phyloP scores from a whole-genome alignment of 805 yeast species.

The Saturnispora diversa region DNA sequence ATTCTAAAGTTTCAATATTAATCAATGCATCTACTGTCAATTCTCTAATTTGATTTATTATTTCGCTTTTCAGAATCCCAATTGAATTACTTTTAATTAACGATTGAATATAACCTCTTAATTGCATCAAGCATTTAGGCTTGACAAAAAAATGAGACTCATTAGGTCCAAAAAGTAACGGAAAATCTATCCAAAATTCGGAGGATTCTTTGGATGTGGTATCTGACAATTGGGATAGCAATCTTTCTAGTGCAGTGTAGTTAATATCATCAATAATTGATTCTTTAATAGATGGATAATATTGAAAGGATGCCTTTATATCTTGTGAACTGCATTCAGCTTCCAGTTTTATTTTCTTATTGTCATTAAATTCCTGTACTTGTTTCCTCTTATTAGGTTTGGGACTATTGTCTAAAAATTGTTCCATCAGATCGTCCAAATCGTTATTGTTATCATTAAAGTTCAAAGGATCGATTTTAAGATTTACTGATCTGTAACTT shows the following conservation, averaged over 20 bases:
- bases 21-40: neutral
- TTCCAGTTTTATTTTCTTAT: neutral
- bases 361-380: too few relatives aligned
- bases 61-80: neutral
- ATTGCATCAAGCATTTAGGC: slow-evolving; percentile 4
- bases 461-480: too few relatives aligned
- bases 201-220: too few relatives aligned
- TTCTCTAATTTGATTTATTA: neutral
- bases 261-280: neutral
- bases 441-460: too few relatives aligned
- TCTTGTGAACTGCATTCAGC: neutral
- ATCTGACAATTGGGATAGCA: too few relatives aligned
- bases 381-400: too few relatives aligned
- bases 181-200: slow-evolving; percentile 2
- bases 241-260: neutral
- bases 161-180: neutral
- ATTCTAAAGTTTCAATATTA: slow-evolving; percentile 3
- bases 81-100: neutral
- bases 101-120: neutral
- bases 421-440: too few relatives aligned
- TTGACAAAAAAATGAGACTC: neutral
- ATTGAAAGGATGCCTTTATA: neutral
- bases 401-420: too few relatives aligned
- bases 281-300: too few relatives aligned
- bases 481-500: too few relatives aligned